Conservation (phyloP, 108 stramenopile genomes). For the Cyclostephanos tholiformis region DNA sequence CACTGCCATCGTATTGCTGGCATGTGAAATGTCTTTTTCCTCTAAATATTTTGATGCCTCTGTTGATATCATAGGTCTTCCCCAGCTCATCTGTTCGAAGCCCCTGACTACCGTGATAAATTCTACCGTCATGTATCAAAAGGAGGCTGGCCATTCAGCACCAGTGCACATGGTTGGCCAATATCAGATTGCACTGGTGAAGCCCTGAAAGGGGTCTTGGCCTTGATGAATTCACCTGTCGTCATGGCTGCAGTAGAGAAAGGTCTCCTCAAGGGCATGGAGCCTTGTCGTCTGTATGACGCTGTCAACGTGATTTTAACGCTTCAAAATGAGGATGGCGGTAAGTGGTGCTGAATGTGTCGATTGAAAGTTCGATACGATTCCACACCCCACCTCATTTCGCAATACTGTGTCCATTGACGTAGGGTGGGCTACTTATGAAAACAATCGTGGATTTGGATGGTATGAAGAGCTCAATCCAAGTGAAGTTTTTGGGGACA, state of each 20-base stretch:
- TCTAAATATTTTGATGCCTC: background rate
- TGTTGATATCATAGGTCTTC: slow-evolving; percentile 44
- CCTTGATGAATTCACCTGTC: slow-evolving; percentile 63
- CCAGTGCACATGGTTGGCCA: slow-evolving; percentile 98
- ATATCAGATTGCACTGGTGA: slow-evolving; percentile 98
- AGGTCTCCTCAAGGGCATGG: slow-evolving; percentile 53
- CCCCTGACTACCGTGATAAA: slow-evolving; percentile 68
- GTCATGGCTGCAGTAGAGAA: slow-evolving; percentile 57
- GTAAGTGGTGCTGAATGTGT: background rate
- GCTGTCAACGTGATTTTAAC: slow-evolving; percentile 87
- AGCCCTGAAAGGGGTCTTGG: slow-evolving; percentile 90
- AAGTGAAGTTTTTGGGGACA: slow-evolving; percentile 97
- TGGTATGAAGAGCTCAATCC: slow-evolving; percentile 99
- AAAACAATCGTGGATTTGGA: slow-evolving; percentile 96
- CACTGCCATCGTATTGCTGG: background rate
- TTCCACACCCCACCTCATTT: background rate
- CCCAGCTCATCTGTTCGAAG: slow-evolving; percentile 80
- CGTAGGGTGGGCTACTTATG: slow-evolving; percentile 95
- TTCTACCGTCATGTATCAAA: slow-evolving; percentile 93
- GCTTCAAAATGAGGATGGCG: slow-evolving; percentile 97
- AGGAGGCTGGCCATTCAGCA: slow-evolving; percentile 99
- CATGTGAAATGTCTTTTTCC: background rate
- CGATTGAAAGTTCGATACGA: background rate
- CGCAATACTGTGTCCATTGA: background rate
- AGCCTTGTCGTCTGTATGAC: slow-evolving; percentile 70